A percentile compares a stretch with the other conserved stretches of the same genome.
Evolutionary conservation across 2,329 filamentous ascomycete species (phyloP).

Genomic region (Calonectria crousiana): DNA sequence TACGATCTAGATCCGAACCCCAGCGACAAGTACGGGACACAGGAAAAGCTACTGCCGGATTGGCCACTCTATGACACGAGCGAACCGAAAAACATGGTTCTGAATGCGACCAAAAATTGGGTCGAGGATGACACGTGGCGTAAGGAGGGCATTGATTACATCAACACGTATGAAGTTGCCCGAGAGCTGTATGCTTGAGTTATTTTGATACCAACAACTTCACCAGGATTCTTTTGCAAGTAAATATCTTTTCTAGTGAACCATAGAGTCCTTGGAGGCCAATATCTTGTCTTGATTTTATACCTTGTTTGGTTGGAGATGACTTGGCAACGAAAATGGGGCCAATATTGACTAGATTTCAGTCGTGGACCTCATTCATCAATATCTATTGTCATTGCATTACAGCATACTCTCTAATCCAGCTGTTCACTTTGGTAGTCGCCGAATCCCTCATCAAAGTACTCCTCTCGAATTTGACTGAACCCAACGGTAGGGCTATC

Average conservation of each 20-base stretch:
- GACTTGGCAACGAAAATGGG: no score
- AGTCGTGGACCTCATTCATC: no score
- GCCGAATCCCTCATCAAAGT: conserved; percentile 34
- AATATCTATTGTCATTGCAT: background rate
- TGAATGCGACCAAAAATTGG: conserved; percentile 57
- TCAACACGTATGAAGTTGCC: conserved; percentile 40
- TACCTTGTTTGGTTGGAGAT: no score
- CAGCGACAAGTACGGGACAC: conserved; percentile 20
- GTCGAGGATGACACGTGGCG: conserved; percentile 62
- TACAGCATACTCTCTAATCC: background rate
- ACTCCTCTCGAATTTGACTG: conserved; percentile 33
- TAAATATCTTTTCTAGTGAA: no score
- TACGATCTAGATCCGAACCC: conserved; percentile 57
- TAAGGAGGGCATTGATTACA: conserved; percentile 56
- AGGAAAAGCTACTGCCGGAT: conserved; percentile 45
- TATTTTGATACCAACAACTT: no score
- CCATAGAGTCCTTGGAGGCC: no score
- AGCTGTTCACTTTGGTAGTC: conserved; percentile 20
- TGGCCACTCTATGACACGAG: conserved; percentile 57
- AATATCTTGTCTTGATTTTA: no score
- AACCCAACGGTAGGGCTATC: conserved; percentile 39
- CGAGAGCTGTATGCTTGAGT: conserved; percentile 39
- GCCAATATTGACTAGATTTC: no score
- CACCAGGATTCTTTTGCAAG: no score
- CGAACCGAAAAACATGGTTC: conserved; percentile 57